Conservation (phyloP, 441 rosid genomes). For the Melastoma candidum region DNA sequence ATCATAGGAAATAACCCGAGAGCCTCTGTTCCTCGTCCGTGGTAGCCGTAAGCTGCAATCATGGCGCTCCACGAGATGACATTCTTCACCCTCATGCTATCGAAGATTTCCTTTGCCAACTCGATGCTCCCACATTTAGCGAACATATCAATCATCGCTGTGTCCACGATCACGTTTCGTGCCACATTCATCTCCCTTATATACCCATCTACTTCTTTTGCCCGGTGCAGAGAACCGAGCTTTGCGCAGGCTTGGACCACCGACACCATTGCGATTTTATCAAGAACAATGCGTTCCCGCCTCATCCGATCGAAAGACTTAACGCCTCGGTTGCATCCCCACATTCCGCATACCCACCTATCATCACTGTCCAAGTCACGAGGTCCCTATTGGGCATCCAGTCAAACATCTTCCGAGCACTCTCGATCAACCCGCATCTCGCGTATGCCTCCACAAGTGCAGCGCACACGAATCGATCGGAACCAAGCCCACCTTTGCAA, state of each 20-base stretch:
- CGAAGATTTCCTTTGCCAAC: slow-evolving; percentile 36
- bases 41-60: too few species aligned
- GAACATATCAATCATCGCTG: slow-evolving; percentile 56
- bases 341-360: slow-evolving; percentile 37
- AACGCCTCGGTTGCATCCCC: slow-evolving; percentile 30
- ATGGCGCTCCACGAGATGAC: slow-evolving; percentile 5
- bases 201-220: slow-evolving; percentile 43
- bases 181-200: slow-evolving; percentile 40
- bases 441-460: slow-evolving; percentile 47
- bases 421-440: slow-evolving; percentile 30
- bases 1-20: too few species aligned
- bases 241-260: slow-evolving; percentile 43
- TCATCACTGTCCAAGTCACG: slow-evolving; percentile 63
- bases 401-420: slow-evolving; percentile 33
- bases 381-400: slow-evolving; percentile 40
- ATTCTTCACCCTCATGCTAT: slow-evolving; percentile 28
- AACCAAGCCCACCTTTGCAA: slow-evolving; percentile 35
- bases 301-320: slow-evolving; percentile 32
- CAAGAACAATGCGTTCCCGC: slow-evolving; percentile 28
- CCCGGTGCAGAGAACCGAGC: slow-evolving; percentile 30
- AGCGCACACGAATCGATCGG: slow-evolving; percentile 44
- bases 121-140: slow-evolving; percentile 42
- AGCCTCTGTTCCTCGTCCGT: too few species aligned
- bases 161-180: slow-evolving; percentile 38
- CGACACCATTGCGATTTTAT: slow-evolving; percentile 47